phyloP scores from a whole-genome alignment of 768 basidiomycete species.

The Boletus sp. region DNA sequence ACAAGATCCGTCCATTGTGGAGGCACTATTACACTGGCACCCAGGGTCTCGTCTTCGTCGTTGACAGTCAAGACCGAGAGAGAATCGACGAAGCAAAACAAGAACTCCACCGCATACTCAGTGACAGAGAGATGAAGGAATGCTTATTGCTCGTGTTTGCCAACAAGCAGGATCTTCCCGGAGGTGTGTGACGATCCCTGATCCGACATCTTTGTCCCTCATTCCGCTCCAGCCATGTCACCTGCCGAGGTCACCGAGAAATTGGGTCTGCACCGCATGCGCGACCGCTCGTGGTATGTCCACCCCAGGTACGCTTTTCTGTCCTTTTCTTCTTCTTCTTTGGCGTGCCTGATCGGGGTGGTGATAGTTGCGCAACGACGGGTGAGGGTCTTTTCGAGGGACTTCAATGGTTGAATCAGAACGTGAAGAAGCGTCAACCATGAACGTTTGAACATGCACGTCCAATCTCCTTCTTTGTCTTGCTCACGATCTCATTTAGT shows the following conservation, averaged over 20 bases:
- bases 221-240: constrained; percentile 73
- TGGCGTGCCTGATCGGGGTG: neutral
- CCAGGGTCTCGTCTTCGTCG: constrained; percentile 96
- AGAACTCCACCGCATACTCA: constrained; percentile 92
- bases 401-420: constrained; percentile 95
- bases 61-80: constrained; percentile 94
- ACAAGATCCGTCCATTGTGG: constrained; percentile 98
- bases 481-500: constrained; percentile 24
- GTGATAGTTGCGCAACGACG: constrained; percentile 83
- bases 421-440: constrained; percentile 89
- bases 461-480: constrained; percentile 13
- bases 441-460: constrained; percentile 44
- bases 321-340: neutral
- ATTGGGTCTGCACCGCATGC: constrained; percentile 91
- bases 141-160: constrained; percentile 97
- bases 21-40: constrained; percentile 99
- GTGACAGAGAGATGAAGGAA: constrained; percentile 97
- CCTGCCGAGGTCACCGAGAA: constrained; percentile 98
- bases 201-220: neutral
- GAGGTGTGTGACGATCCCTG: constrained; percentile 56
- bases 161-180: constrained; percentile 97
- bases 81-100: constrained; percentile 95
- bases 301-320: constrained; percentile 77
- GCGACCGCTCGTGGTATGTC: constrained; percentile 97
- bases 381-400: constrained; percentile 98